A percentile compares a stretch with the other conserved stretches of the same genome.
Evolutionary conservation across 2,329 filamentous ascomycete genomes (phyloP).

Genomic region (Xylariaceae sp.): DNA sequence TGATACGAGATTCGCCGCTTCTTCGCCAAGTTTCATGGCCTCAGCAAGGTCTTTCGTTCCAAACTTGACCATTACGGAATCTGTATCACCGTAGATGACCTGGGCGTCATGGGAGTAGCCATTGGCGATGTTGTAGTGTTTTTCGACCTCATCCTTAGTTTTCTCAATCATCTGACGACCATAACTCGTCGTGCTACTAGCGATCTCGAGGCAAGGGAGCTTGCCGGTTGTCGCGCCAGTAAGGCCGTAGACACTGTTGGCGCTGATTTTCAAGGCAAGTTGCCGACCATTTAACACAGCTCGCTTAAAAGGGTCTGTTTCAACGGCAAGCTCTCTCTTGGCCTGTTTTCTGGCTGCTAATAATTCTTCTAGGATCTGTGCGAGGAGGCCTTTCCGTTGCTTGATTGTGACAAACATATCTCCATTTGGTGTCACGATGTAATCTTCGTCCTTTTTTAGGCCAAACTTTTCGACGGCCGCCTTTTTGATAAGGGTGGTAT

Average conservation of each 20-base stretch:
- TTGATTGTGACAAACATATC: slow-evolving; percentile 91
- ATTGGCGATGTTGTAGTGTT: slow-evolving; percentile 87
- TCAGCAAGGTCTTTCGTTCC: slow-evolving; percentile 85
- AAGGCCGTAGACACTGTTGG: slow-evolving; percentile 96
- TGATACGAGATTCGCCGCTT: slow-evolving; percentile 87
- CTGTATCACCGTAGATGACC: slow-evolving; percentile 98
- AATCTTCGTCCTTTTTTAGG: slow-evolving; percentile 88
- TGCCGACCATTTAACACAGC: slow-evolving; percentile 97
- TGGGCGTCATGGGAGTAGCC: slow-evolving; percentile 94
- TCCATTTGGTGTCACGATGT: slow-evolving; percentile 93
- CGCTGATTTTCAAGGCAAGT: slow-evolving; percentile 92
- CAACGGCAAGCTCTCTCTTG: slow-evolving; percentile 84
- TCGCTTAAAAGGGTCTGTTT: slow-evolving; percentile 97
- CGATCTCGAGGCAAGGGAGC: slow-evolving; percentile 90
- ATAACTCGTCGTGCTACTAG: slow-evolving; percentile 95
- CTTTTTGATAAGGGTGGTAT: slow-evolving; percentile 89
- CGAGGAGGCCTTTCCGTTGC: slow-evolving; percentile 86
- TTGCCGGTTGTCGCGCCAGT: slow-evolving; percentile 97
- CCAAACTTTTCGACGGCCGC: slow-evolving; percentile 75
- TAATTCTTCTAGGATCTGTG: slow-evolving; percentile 95
- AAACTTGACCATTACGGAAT: slow-evolving; percentile 99
- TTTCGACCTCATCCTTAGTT: slow-evolving; percentile 94
- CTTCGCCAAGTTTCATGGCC: slow-evolving; percentile 93
- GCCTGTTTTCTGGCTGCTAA: slow-evolving; percentile 91
- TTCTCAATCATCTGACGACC: slow-evolving; percentile 99